A percentile compares a stretch with the other conserved stretches of the same genome.
phyloP scores from a whole-genome alignment of 371 early-diverging fungal genomes.

The Lichtheimia ramosa region DNA sequence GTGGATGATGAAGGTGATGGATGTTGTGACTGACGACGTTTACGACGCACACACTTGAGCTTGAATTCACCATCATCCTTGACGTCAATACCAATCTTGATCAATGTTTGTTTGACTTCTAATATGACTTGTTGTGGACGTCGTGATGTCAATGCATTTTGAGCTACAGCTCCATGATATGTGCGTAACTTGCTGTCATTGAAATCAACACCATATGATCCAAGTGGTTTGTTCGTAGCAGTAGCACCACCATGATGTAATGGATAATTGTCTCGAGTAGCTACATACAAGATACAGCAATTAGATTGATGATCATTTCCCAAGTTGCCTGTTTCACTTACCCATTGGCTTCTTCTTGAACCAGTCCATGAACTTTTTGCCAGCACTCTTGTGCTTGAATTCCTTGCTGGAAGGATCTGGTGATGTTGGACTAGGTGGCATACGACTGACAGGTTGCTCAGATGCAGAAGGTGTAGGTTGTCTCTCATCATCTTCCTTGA shows the following conservation, averaged over 20 bases:
- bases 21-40: conserved; percentile 22
- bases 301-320: not conserved
- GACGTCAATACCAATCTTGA: conserved; percentile 69
- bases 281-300: not conserved
- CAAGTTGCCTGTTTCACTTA: conserved; percentile 23
- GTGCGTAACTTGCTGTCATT: conserved; percentile 64
- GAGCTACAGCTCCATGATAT: conserved; percentile 81
- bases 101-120: conserved; percentile 65
- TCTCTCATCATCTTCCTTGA: conserved; percentile 25
- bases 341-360: conserved; percentile 65
- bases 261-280: not conserved
- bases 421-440: conserved; percentile 13
- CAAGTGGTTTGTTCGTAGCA: conserved; percentile 9
- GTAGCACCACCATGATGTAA: not conserved
- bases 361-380: conserved; percentile 74
- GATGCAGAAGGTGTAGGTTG: conserved; percentile 31
- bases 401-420: conserved; percentile 23
- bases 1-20: conserved; percentile 8
- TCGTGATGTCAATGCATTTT: conserved; percentile 72
- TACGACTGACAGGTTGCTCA: conserved; percentile 26
- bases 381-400: conserved; percentile 45
- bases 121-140: conserved; percentile 70
- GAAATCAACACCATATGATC: conserved; percentile 21
- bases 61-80: conserved; percentile 75
- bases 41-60: conserved; percentile 68